Evolutionary conservation across 2,329 filamentous ascomycete genomes (phyloP), one percentile per base, ranked within the genome.

Genomic region (Macrophomina phaseolina): DNA sequence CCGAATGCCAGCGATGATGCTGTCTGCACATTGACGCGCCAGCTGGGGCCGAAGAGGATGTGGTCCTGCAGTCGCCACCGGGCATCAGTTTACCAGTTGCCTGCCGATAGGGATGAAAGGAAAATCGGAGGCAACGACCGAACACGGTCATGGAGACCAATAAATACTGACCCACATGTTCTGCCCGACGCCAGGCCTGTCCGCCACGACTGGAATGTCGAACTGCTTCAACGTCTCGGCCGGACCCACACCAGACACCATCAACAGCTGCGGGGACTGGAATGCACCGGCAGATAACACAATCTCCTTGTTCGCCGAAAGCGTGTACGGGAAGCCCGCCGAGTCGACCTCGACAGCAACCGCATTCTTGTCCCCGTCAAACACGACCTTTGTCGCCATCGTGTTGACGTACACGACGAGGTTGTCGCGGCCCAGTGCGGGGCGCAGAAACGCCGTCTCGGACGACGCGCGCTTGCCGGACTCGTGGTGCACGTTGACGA

Each of bases 211-310:
- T 7, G 64, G 36, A n/a, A 77, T 77, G n/a, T 66, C 64, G 58
- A 67, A 64, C 14, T 69, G 48, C 5, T 69, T 16, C 0, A 77
- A 69, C 1, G 67, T 67, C 1, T 56, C 68, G 0, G 40, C 60
- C n/a, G 71, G 72, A 4, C 80, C 78, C n/a, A 80, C 70, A 3
- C 78, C 79, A 9, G 75, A 79, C 1, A 80, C 67, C 72, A 80
- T 52, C 80, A 78, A 23, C 23, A 23, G 23, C 23, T 23, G 23
- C 23, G 23, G 23, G 23, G 23, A 23, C 23, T 23, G 23, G 67
- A 81, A 81, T 1, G 85, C 83, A 6, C 81, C 81, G 0, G 79
- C 80, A 0, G 80, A 80, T 0, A 83, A 65, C 30, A 84, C 80
- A 23, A 83, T 77, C 69, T 83, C 81, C 48, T 79, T 77, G 12